Conservation (phyloP, 2,329 filamentous ascomycete species). For the Scedosporium minutisporum region DNA sequence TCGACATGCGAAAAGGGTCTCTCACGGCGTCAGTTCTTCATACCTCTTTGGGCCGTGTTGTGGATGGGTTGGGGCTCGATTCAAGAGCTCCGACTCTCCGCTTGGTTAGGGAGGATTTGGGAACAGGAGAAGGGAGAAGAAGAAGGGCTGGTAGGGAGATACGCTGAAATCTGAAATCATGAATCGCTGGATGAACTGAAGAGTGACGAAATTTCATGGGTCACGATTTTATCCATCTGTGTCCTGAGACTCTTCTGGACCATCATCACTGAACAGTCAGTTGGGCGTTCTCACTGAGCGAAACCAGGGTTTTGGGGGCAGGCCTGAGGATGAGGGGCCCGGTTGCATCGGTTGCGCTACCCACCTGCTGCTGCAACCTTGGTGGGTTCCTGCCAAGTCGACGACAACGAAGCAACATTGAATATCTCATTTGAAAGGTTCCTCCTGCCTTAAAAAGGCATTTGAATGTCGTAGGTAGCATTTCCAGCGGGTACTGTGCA, state of each 20-base stretch:
- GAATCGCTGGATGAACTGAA: too few species aligned
- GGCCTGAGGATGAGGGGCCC: slow-evolving; percentile 4
- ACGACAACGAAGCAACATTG: background rate
- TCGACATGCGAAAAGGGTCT: too few species aligned
- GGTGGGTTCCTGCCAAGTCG: background rate
- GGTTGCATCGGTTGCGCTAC: background rate
- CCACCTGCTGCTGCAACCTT: background rate
- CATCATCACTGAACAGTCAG: too few species aligned
- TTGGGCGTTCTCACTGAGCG: too few species aligned
- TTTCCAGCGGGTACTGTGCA: background rate
- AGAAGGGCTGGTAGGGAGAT: too few species aligned
- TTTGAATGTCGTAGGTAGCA: background rate
- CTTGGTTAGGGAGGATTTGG: too few species aligned
- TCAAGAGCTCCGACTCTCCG: too few species aligned
- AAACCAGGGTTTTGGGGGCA: background rate
- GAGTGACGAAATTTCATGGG: background rate
- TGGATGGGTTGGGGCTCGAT: too few species aligned
- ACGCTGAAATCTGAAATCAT: background rate
- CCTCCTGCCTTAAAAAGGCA: background rate
- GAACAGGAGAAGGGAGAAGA: too few species aligned
- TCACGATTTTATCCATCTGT: background rate
- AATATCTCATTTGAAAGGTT: background rate
- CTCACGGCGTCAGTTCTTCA: too few species aligned
- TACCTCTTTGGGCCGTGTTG: too few species aligned
- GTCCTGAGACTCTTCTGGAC: background rate